Base-by-base conservation (phyloP, 345 rosid genomes). In the Eucalyptus marginata region DNA sequence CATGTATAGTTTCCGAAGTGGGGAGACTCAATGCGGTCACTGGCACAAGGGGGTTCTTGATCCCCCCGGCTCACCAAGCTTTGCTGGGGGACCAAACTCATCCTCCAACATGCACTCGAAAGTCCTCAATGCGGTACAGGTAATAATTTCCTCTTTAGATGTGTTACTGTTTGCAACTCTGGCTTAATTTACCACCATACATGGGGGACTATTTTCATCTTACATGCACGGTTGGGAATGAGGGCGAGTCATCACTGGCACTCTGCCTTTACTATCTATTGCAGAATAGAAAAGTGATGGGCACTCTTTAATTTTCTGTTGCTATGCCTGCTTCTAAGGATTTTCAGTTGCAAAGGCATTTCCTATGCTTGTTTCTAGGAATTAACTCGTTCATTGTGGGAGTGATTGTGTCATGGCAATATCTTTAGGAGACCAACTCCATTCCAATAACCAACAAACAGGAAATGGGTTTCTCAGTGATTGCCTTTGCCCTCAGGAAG, bases 1-100 rank as follows among this genome's bases (percentile, higher is more conserved):
- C 87, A 92, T 94, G 93, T 96, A 96, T 91, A 94, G 95, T 66
- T 96, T 95, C 90, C 93, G 95, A 86, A 95, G 91, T 84, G 97
- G 99, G n/a, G 97, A 96, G 89, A 94, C 94, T 89, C 96, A 95
- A 88, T 93, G 93, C 86, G 99, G 99, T 66, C 97, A 95, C 52
- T 96, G 98, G 99, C 92, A 95, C 90, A 93, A 95, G 68, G 97
- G 94, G 68, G 84, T 91, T 89, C 93, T 94, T 50, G 90, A 91
- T 88, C 86, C 87, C 71, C 89, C 71, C 22, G 84, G 90, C 66
- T 13, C 91, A 86, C 91, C 87, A 85, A 91, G 89, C 86, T 44
- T 85, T 9, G 87, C 52, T 84, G 90, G 89, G 20, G 89, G 91
- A 91, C 43, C 89, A 84, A 76, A 81, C 87, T 90, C 89, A 90